Base-by-base conservation (phyloP, 176 grass and related monocot species). In the Ananas comosus region DNA sequence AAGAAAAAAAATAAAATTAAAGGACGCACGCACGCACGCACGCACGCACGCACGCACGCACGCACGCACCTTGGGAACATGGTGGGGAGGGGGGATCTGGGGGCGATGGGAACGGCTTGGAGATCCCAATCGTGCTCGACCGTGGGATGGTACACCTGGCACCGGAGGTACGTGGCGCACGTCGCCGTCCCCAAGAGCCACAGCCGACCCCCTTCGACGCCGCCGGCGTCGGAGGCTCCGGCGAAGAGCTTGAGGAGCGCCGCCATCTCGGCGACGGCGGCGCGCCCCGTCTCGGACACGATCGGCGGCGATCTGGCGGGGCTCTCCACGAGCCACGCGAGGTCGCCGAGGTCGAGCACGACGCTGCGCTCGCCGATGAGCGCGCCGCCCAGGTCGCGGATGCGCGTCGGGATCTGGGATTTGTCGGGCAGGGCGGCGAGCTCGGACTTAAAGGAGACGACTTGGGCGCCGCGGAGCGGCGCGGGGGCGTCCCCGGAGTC, bases 251-350 rank as follows among this genome's bases (percentile, higher is more conserved):
- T 66, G 13, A 75, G 14, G 18, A 75, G 61, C 16, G 23, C 33
- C 25, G 14, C 63, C 49, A 75, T 66, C 73, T 75, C 73, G 9
- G 49, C 50, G 9, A 75, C 63, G 24, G 19, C 63, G 3, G 50
- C 64, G 7, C 63, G 49, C 23, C 54, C 73, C 0, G 25, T 22
- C 14, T 64, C 72, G 18, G 19, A 51, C 2, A 74, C 42, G 17
- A 64, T 28, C 23, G 64, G 61, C 63, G 52, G 63, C 3, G 49
- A 1, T 42, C 13, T 13, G 24, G 65, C 49, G 28, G 63, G 21
- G 51, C 76, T 74, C 12, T 90, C 84, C 5, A 96, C 73, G 2
- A 96, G 70, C 87, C 91, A 96, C 75, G 83, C 87, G 51, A 96
- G 72, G 75, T 99, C 87, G 2, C 90, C 75, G 1, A 77, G 66